Evolutionary conservation across 1,139 yeast genomes (phyloP), one percentile per base, ranked within the genome.

Genomic region (Hanseniaspora sp.): DNA sequence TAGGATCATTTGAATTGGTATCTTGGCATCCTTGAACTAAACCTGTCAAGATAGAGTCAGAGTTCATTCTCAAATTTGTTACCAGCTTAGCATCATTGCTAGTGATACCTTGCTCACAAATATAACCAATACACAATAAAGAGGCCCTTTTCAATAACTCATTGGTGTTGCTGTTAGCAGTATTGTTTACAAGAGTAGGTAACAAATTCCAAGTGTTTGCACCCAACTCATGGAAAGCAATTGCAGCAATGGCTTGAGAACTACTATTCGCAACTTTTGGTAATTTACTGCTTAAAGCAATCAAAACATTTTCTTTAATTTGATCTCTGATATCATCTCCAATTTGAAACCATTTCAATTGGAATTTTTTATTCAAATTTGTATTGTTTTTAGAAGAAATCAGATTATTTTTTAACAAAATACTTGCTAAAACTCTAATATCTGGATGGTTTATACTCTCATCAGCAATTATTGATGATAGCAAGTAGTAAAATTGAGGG

Each of bases 1-100:
- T 71, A 53, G 75, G 72, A 38, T 85, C 80, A 18, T 87, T 82
- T 69, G 90, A 97, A 28, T 35, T 40, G 28, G 79, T 74, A 29
- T 83, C 72, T 66, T 86, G 95, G 5, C 95, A 96, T 59, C 97
- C 97, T 72, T 92, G 97, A 47, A 90, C 95, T 64, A 92, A 88
- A 35, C 98, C 95, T 59, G 95, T 90, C 62, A 92, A 75, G 55
- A 92, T 87, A 55, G 95, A 95, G 67, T 87, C 87, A 13, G 96
- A 84, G 68, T 90, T 95, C 9, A 86, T 75, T 23, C 83, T 80
- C 58, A 90, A 81, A 47, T 44, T 44, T 4, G 49, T 45, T 5
- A 51, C 45, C 23, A 51, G 31, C 11, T 44, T 43, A 7, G 43
- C 17, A 33, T 84, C 81, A 68, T 87, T 86, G 58, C 77, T 76